Evolutionary conservation across 768 basidiomycete species (phyloP).

Genomic region (Clitopilus passeckerianus): DNA sequence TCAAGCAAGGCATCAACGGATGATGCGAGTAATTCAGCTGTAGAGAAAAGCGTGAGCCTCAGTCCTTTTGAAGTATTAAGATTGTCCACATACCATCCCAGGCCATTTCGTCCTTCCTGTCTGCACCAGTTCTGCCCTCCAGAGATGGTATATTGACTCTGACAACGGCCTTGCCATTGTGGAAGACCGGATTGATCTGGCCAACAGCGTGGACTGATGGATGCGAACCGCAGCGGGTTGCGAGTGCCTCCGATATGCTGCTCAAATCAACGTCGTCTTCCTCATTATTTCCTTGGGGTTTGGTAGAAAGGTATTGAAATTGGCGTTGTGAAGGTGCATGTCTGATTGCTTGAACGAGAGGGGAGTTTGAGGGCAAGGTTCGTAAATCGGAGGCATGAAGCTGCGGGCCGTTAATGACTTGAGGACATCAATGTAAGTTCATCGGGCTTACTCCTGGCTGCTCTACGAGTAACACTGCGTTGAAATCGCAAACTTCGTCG

Average conservation of each 20-base stretch:
- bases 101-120: slow-evolving; percentile 44
- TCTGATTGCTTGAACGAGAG: slow-evolving; percentile 41
- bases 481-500: slow-evolving; percentile 53
- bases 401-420: slow-evolving; percentile 27
- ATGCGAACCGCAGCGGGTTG: slow-evolving; percentile 48
- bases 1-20: background rate
- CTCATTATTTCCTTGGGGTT: background rate
- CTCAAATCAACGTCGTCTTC: slow-evolving; percentile 20
- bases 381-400: slow-evolving; percentile 77
- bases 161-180: slow-evolving; percentile 49
- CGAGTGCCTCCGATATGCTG: slow-evolving; percentile 36
- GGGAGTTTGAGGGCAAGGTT: slow-evolving; percentile 44
- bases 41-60: background rate
- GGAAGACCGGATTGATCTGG: slow-evolving; percentile 9
- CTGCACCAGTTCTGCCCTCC: slow-evolving; percentile 26
- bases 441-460: slow-evolving; percentile 59
- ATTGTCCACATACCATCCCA: slow-evolving; percentile 32
- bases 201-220: slow-evolving; percentile 17
- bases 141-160: slow-evolving; percentile 51
- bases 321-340: slow-evolving; percentile 53
- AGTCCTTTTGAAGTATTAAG: too few relatives aligned
- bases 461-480: slow-evolving; percentile 63
- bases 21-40: background rate
- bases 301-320: slow-evolving; percentile 50
- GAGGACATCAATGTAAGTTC: background rate